These are phyloP conservation scores for Aspergillus fijiensis DNA, from an alignment of 2,329 filamentous ascomycete species.

Conservation along the genomic window DNA sequence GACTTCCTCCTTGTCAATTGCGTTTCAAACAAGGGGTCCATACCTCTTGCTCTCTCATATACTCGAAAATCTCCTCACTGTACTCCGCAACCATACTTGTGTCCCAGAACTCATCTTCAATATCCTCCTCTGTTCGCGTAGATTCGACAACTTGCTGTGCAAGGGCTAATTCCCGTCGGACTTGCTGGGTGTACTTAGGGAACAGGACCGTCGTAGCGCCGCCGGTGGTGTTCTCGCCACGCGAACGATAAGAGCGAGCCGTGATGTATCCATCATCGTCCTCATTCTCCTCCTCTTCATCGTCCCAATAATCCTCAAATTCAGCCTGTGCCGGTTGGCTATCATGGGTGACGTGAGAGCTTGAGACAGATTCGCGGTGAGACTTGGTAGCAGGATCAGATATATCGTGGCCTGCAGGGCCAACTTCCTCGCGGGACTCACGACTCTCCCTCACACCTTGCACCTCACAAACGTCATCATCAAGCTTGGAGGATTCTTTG, in stretches of 20 bases:
- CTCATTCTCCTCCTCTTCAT: conserved; percentile 73
- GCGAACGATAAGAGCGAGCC: conserved; percentile 74
- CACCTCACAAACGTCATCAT: conserved; percentile 28
- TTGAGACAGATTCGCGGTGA: conserved; percentile 21
- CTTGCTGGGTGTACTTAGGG: conserved; percentile 68
- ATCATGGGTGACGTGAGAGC: conserved; percentile 21
- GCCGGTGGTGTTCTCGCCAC: conserved; percentile 69
- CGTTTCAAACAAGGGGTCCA: conserved; percentile 22
- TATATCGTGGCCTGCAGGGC: conserved; percentile 3
- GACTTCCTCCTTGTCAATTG: not conserved
- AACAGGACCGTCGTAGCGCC: conserved; percentile 66
- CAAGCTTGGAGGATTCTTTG: conserved; percentile 25
- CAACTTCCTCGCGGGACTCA: conserved; percentile 6
- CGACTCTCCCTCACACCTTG: conserved; percentile 18
- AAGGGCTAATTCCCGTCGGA: conserved; percentile 69
- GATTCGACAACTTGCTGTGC: conserved; percentile 66
- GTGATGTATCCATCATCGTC: conserved; percentile 71
- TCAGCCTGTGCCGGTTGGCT: conserved; percentile 44
- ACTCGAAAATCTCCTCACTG: conserved; percentile 89
- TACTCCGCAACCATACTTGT: conserved; percentile 98
- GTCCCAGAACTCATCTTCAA: conserved; percentile 88
- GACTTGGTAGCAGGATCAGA: conserved; percentile 12
- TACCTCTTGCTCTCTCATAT: conserved; percentile 88
- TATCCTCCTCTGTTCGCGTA: conserved; percentile 67
- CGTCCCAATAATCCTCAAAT: conserved; percentile 72